Percentiles rank a stretch among this genome's conserved stretches.
Evolutionary conservation across 371 early-diverging fungal genomes (phyloP).

Genomic region (Lichtheimia ornata): DNA sequence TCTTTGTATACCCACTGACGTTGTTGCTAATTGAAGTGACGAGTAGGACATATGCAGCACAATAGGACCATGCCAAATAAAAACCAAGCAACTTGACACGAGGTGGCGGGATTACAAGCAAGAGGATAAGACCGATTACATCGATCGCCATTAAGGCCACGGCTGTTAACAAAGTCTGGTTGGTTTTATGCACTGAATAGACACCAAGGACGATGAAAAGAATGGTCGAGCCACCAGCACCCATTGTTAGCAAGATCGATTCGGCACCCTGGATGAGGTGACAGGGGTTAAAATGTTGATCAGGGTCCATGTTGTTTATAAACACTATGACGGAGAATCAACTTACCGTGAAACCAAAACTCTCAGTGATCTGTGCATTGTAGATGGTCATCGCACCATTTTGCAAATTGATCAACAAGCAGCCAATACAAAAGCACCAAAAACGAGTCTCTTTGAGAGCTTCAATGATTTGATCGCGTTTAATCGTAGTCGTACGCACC

Average conservation of each 20-base stretch:
- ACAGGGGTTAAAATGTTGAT: background rate
- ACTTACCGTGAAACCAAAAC: slow-evolving; percentile 40
- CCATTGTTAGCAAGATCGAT: slow-evolving; percentile 27
- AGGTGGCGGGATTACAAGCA: slow-evolving; percentile 29
- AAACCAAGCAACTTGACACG: slow-evolving; percentile 32
- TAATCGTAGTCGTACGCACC: slow-evolving; percentile 29
- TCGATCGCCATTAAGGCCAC: slow-evolving; percentile 25
- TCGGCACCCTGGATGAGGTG: slow-evolving; percentile 22
- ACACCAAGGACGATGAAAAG: slow-evolving; percentile 29
- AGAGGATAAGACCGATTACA: slow-evolving; percentile 33
- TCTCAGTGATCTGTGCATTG: slow-evolving; percentile 28
- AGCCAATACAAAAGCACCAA: slow-evolving; percentile 32
- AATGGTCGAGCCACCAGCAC: slow-evolving; percentile 30
- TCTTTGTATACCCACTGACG: slow-evolving; percentile 27
- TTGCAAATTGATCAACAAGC: slow-evolving; percentile 34
- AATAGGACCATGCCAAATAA: slow-evolving; percentile 28
- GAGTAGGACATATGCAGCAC: slow-evolving; percentile 30
- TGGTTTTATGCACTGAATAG: slow-evolving; percentile 17
- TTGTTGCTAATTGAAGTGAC: slow-evolving; percentile 26
- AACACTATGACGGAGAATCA: too few relatives aligned
- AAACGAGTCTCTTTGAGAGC: slow-evolving; percentile 36
- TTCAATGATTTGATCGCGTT: slow-evolving; percentile 38
- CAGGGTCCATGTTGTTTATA: background rate
- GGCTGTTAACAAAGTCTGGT: slow-evolving; percentile 30
- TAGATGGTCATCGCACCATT: slow-evolving; percentile 42